These are phyloP conservation scores for Wickerhamiella australiensis DNA, from an alignment of 805 yeast species.

Conservation along the genomic window DNA sequence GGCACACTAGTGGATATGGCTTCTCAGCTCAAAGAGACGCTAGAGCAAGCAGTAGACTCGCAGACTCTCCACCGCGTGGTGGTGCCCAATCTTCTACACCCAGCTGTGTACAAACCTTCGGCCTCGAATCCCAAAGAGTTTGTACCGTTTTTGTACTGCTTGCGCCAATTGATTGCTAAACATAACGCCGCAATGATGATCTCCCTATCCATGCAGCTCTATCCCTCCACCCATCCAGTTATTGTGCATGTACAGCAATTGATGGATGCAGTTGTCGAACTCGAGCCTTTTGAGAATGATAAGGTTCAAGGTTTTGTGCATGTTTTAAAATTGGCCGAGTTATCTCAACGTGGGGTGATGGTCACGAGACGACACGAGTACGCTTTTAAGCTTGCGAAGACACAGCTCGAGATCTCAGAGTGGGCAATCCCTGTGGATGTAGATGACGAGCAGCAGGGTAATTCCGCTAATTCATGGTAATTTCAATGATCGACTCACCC, in stretches of 20 bases:
- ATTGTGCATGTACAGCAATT: constrained; percentile 45
- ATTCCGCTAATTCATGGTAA: neutral
- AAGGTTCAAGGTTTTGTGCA: constrained; percentile 65
- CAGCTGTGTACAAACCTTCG: constrained; percentile 52
- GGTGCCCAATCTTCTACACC: constrained; percentile 69
- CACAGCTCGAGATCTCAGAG: constrained; percentile 73
- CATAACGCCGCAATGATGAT: constrained; percentile 40
- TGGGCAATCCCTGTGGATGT: constrained; percentile 98
- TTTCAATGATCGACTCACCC: no score
- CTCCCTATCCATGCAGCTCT: constrained; percentile 54
- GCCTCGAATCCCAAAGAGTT: constrained; percentile 37
- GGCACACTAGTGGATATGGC: constrained; percentile 5
- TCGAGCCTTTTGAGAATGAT: constrained; percentile 73
- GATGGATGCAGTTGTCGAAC: constrained; percentile 55
- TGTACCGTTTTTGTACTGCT: constrained; percentile 48
- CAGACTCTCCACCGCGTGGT: constrained; percentile 49
- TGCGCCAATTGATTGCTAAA: constrained; percentile 43
- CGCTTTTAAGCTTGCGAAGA: constrained; percentile 75
- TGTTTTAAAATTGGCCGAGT: constrained; percentile 54
- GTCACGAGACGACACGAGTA: constrained; percentile 58
- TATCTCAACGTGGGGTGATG: constrained; percentile 74
- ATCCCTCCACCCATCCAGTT: constrained; percentile 41
- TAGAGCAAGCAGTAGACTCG: neutral
- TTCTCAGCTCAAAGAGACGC: neutral
- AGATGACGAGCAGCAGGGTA: constrained; percentile 36